These are phyloP conservation scores for Neodidymelliopsis sp. DNA, from an alignment of 2,329 filamentous ascomycete species.

Conservation along the genomic window DNA sequence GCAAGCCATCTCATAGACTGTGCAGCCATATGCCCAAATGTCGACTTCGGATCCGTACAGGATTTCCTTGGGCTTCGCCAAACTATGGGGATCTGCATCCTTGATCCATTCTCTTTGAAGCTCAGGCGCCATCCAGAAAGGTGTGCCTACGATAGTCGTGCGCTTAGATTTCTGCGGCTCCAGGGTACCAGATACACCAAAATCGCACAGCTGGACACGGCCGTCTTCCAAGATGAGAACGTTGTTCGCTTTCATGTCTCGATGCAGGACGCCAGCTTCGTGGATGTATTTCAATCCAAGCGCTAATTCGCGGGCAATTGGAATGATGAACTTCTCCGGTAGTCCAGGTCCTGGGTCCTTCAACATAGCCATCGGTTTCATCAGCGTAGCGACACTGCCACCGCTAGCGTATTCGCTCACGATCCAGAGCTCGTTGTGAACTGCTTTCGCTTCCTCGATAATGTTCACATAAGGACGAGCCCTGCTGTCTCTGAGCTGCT, in stretches of 20 bases:
- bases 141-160: conserved; percentile 81
- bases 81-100: conserved; percentile 64
- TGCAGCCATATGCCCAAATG: conserved; percentile 85
- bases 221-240: conserved; percentile 80
- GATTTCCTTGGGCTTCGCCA: conserved; percentile 58
- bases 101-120: conserved; percentile 61
- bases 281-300: conserved; percentile 67
- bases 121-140: conserved; percentile 87
- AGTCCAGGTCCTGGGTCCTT: conserved; percentile 50
- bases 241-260: conserved; percentile 76
- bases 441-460: conserved; percentile 78
- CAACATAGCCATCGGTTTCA: conserved; percentile 54
- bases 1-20: conserved; percentile 81
- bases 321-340: conserved; percentile 68
- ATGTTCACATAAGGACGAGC: conserved; percentile 85
- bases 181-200: conserved; percentile 81
- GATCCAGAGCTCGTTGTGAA: conserved; percentile 85
- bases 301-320: conserved; percentile 69
- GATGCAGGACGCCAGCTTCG: conserved; percentile 71
- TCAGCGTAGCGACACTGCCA: conserved; percentile 75
- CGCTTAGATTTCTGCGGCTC: conserved; percentile 79
- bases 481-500: conserved; percentile 75
- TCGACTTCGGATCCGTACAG: conserved; percentile 64
- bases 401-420: conserved; percentile 87
- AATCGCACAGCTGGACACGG: conserved; percentile 81